Evolutionary conservation across 495 filamentous ascomycete genomes (phyloP).

Genomic region (Melanomma pulvis-pyrius): DNA sequence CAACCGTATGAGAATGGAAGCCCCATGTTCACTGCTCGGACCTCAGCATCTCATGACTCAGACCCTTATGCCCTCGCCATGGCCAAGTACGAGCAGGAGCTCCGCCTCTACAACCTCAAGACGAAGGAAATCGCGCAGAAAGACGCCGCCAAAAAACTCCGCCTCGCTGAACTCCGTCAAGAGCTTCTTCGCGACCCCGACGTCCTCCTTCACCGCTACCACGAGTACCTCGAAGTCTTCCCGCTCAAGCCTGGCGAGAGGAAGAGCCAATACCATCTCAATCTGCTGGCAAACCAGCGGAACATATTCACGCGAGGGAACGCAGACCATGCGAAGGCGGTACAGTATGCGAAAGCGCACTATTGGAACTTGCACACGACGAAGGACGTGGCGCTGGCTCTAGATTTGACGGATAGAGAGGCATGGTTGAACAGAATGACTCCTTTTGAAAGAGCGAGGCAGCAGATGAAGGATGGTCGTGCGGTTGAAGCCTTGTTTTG

Average conservation of each 20-base stretch:
- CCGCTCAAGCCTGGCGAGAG: not conserved
- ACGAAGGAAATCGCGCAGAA: not conserved
- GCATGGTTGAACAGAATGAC: not conserved
- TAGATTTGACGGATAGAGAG: not conserved
- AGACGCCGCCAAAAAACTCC: not conserved
- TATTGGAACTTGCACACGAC: not conserved
- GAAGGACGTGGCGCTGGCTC: not conserved
- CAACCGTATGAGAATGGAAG: too few relatives aligned
- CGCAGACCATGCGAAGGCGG: not conserved
- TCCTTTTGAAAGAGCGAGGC: not conserved
- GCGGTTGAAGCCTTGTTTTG: too few relatives aligned
- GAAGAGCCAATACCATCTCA: not conserved
- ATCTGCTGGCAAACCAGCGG: not conserved
- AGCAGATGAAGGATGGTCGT: too few relatives aligned
- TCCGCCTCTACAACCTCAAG: too few relatives aligned
- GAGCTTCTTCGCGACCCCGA: not conserved
- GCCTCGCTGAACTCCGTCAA: not conserved
- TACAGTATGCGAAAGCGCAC: not conserved
- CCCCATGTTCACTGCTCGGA: too few relatives aligned
- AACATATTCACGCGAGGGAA: not conserved
- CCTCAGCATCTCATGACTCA: too few relatives aligned
- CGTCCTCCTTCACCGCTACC: not conserved
- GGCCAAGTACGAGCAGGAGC: too few relatives aligned
- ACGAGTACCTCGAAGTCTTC: not conserved
- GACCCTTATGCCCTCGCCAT: too few relatives aligned